phyloP scores from a whole-genome alignment of 2,329 filamentous ascomycete genomes.

The Penicillium glabrum region DNA sequence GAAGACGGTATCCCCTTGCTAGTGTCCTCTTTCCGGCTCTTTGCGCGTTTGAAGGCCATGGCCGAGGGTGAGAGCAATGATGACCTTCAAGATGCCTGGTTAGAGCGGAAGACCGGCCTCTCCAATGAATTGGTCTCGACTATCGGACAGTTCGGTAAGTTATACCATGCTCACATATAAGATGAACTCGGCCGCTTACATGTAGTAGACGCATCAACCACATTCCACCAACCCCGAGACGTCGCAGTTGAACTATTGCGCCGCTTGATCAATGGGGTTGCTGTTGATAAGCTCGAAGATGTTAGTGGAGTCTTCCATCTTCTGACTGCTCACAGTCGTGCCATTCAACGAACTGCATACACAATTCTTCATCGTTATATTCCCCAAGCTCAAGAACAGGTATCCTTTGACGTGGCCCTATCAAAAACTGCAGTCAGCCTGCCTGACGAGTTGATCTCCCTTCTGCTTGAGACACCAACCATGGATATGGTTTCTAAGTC shows the following conservation, averaged over 20 bases:
- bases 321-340: constrained; percentile 70
- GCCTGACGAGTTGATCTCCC: constrained; percentile 79
- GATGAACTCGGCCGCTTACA: constrained; percentile 1
- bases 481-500: constrained; percentile 67
- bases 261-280: constrained; percentile 65
- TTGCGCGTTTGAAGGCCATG: constrained; percentile 61
- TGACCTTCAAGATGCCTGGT: constrained; percentile 75
- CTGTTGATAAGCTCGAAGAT: constrained; percentile 62
- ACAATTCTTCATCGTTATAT: constrained; percentile 77
- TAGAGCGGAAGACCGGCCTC: constrained; percentile 57
- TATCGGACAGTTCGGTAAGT: constrained; percentile 41
- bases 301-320: constrained; percentile 71
- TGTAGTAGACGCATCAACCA: constrained; percentile 47
- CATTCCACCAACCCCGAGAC: constrained; percentile 64
- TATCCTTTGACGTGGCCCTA: constrained; percentile 71
- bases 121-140: constrained; percentile 55
- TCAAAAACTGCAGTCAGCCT: constrained; percentile 61
- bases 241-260: constrained; percentile 75
- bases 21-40: constrained; percentile 71
- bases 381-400: constrained; percentile 73
- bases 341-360: constrained; percentile 79
- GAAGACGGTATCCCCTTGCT: constrained; percentile 62
- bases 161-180: background rate
- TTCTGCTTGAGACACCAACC: constrained; percentile 76
- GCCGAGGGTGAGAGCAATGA: constrained; percentile 71